phyloP scores from a whole-genome alignment of 2,329 filamentous ascomycete genomes.

The Dactylonectria estremocensis region DNA sequence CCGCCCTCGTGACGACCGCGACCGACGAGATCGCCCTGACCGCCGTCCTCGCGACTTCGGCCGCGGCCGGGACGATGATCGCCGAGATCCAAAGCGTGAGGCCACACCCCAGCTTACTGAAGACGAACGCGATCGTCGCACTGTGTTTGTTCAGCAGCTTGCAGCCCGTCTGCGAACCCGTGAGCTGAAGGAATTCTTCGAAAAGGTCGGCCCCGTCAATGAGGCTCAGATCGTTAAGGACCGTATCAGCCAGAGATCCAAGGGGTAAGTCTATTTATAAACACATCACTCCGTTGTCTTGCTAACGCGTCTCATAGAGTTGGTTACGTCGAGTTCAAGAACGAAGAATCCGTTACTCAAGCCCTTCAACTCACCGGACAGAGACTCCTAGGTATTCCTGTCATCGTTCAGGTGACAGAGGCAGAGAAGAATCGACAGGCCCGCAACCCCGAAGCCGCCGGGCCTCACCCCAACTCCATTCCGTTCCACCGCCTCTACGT shows the following conservation, averaged over 20 bases:
- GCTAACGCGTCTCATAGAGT: constrained; percentile 75
- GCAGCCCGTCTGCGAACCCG: constrained; percentile 93
- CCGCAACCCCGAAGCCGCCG: constrained; percentile 81
- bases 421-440: constrained; percentile 99
- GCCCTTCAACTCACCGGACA: constrained; percentile 99
- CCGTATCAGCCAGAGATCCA: constrained; percentile 94
- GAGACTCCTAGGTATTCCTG: constrained; percentile 97
- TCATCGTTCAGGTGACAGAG: constrained; percentile 98
- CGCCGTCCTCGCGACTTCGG: constrained; percentile 67
- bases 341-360: constrained; percentile 92
- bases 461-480: constrained; percentile 82
- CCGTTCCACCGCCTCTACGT: constrained; percentile 99
- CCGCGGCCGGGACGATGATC: constrained; percentile 68
- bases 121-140: constrained; percentile 96
- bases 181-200: constrained; percentile 95
- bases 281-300: neutral
- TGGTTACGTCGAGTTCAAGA: constrained; percentile 98
- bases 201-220: constrained; percentile 93
- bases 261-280: constrained; percentile 80
- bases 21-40: constrained; percentile 68
- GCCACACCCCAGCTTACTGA: constrained; percentile 84
- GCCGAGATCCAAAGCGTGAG: constrained; percentile 61
- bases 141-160: constrained; percentile 98
- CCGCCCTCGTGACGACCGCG: constrained; percentile 67
- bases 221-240: constrained; percentile 99